Conservation (phyloP, 2,329 filamentous ascomycete genomes). For the Orbilia ellipsospora region DNA sequence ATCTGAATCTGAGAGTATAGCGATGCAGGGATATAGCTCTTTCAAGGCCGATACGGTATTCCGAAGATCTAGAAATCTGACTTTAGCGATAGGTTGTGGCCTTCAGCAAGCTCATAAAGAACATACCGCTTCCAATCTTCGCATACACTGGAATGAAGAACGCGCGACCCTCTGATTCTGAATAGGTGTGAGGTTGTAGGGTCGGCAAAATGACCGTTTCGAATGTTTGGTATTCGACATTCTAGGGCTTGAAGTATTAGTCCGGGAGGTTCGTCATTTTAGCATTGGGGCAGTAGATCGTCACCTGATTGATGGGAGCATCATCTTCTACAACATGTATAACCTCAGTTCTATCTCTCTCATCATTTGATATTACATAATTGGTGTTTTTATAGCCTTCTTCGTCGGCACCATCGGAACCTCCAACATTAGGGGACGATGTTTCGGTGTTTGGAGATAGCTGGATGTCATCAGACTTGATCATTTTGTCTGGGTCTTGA, state of each 20-base stretch:
- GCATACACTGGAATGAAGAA: conserved; percentile 51
- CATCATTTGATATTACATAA: conserved; percentile 49
- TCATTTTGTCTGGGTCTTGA: conserved; percentile 15
- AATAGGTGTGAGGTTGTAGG: conserved; percentile 29
- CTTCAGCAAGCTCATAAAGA: neutral
- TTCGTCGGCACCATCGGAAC: conserved; percentile 41
- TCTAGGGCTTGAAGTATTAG: conserved; percentile 8
- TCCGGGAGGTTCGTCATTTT: neutral
- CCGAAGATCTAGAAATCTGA: conserved; percentile 20
- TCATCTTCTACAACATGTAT: conserved; percentile 45
- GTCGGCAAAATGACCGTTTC: conserved; percentile 41
- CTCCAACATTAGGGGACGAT: conserved; percentile 31
- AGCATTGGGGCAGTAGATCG: neutral
- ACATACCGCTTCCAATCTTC: conserved; percentile 41
- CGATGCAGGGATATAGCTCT: conserved; percentile 40
- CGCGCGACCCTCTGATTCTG: conserved; percentile 34
- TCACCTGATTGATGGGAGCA: conserved; percentile 30
- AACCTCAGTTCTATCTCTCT: conserved; percentile 22
- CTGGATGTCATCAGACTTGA: conserved; percentile 40
- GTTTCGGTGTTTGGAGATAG: conserved; percentile 40
- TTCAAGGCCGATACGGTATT: conserved; percentile 28
- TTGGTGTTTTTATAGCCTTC: conserved; percentile 51
- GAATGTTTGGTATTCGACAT: conserved; percentile 33
- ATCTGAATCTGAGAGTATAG: conserved; percentile 36
- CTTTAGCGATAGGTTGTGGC: neutral